Base-by-base conservation (phyloP, 2,329 filamentous ascomycete genomes). In the Sporothrix brunneoviolacea region DNA sequence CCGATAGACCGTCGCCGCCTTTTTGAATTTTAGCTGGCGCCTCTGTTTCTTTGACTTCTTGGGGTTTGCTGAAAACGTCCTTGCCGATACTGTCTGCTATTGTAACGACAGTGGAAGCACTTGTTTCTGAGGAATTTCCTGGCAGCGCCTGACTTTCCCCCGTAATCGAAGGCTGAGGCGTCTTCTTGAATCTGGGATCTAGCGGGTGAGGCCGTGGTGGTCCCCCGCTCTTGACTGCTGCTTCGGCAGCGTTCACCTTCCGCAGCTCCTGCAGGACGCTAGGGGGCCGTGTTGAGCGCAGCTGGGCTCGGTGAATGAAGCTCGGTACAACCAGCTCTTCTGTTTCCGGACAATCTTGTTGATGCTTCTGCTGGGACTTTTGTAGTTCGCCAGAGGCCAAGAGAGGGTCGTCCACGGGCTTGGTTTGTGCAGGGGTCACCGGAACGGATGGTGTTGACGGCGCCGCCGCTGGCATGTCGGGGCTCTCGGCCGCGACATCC, bases 21-120 rank as follows among this genome's bases (percentile, higher is more conserved):
- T n/a, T n/a, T 28, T 5, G 24, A 6, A 10, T 28, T 10, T 28
- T 10, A 10, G 24, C 24, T 10, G 6, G n/a, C 8, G 41, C 15
- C 3, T 3, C 39, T 18, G 22, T 3, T 9, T 27, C 16, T 5
- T 36, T 8, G 6, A 21, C 16, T 16, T 16, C 18, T 13, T 43
- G 4, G 8, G 7, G 4, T 21, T 19, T 42, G 51, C 72, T 72
- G 49, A 79, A 79, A 18, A 78, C 60, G 43, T 74, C 71, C 45
- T 76, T 57, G 48, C 76, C 66, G 19, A 75, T 60, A 21, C 62
- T 71, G 0, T 64, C 57, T 3, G 72, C 71, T 1, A 68, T 55
- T 28, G 70, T 66, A 9, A 66, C 58, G 6, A 37, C 24, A 28
- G 24, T 5, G 10, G 24, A 10, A 5, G 24, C 6, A 28, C n/a